Base-by-base conservation (phyloP, 1,284 basidiomycete genomes). In the Porphyrellus sp. region DNA sequence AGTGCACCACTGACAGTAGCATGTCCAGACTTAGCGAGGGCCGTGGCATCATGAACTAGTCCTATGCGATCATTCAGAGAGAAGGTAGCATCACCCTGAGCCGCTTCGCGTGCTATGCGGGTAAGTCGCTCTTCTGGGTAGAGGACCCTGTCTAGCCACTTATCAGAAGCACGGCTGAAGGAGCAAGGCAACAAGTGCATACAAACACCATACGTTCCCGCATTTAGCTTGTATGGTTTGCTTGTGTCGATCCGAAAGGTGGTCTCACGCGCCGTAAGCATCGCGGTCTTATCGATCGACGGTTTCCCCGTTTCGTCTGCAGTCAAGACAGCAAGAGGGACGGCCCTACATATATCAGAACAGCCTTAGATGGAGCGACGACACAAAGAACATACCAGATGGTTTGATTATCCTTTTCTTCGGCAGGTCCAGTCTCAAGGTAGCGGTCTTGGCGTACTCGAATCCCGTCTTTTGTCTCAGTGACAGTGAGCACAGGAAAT, bases 121-220 rank as follows among this genome's bases (percentile, higher is more conserved):
- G 76, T 75, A 20, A 97, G 79, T 33, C 91, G 82, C 62, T 91
- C 88, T 28, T 91, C 82, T 16, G 87, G 81, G 73, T 99, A 99
- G 25, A 89, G 75, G 30, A 97, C 93, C 45, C 94, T 90, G 71
- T 89, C 90, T 91, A 48, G n/a, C 23, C 11, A 39, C n/a, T 23
- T 18, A n/a, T 56, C 11, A 55, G 47, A 43, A 33, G 20, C 25
- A 16, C 23, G 31, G 18, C 31, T 41, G 53, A 43, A 38, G 15
- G n/a, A 31, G 30, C 16, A 42, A 37, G 28, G 34, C 33, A 18
- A 42, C 13, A 49, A 18, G 37, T 24, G 75, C 89, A 61, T 62
- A 91, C 90, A 98, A 63, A 97, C 91, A 61, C 95, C 94, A 51
- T 83, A 82, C 2, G 93, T 94, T 49, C 87, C 89, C 15, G 86